These are phyloP conservation scores for Sanghuangporus baumii DNA, from an alignment of 1,284 basidiomycete species.

Conservation along the genomic window DNA sequence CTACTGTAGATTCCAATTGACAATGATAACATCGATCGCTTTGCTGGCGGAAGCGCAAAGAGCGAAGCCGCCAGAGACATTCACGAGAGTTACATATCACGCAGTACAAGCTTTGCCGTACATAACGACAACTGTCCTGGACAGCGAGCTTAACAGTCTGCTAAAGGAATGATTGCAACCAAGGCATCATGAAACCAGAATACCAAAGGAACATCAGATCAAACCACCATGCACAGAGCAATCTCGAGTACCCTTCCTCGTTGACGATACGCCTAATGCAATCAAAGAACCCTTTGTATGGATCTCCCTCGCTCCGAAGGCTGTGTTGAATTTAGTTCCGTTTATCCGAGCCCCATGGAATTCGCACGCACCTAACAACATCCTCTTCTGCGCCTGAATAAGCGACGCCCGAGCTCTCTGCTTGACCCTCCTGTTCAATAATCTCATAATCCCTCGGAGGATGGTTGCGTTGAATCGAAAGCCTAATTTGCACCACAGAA, in stretches of 20 bases:
- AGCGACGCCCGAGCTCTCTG: slow-evolving; percentile 55
- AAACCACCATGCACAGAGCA: slow-evolving; percentile 77
- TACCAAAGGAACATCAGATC: not conserved
- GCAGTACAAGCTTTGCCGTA: too few relatives aligned
- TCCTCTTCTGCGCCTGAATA: slow-evolving; percentile 79
- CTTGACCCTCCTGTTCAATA: slow-evolving; percentile 65
- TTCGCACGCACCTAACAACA: slow-evolving; percentile 65
- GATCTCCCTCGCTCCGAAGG: slow-evolving; percentile 77
- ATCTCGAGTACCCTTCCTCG: slow-evolving; percentile 73
- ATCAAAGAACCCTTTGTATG: slow-evolving; percentile 77
- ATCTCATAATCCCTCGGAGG: slow-evolving; percentile 66
- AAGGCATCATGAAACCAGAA: too few relatives aligned
- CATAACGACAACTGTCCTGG: too few relatives aligned
- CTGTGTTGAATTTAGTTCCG: slow-evolving; percentile 28
- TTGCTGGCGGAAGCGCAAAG: too few relatives aligned
- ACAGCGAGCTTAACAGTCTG: too few relatives aligned
- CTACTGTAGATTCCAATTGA: slow-evolving; percentile 35
- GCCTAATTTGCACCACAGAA: slow-evolving; percentile 76
- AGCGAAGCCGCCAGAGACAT: too few relatives aligned
- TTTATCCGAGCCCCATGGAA: not conserved
- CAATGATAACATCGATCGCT: too few relatives aligned
- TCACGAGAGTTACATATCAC: too few relatives aligned
- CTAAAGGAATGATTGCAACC: too few relatives aligned
- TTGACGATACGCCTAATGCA: slow-evolving; percentile 73
- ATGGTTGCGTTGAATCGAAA: slow-evolving; percentile 83